Evolutionary conservation across 2,329 filamentous ascomycete species (phyloP).

Genomic region (Ploettnerulaceae sp.): DNA sequence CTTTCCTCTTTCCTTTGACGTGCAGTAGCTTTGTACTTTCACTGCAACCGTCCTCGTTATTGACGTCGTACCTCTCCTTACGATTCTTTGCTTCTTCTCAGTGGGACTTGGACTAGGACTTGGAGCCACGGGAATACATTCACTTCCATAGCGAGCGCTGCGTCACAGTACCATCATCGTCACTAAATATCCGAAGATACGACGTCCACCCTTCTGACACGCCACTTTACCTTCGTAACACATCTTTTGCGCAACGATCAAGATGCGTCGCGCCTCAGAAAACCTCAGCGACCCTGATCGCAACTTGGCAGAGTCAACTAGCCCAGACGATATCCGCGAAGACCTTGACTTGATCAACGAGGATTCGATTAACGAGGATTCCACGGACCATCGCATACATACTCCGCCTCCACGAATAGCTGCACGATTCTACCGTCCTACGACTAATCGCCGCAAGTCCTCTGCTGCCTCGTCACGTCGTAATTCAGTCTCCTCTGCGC

Average conservation of each 20-base stretch:
- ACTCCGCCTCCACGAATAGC: constrained; percentile 72
- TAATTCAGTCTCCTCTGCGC: constrained; percentile 73
- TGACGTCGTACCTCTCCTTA: constrained; percentile 15
- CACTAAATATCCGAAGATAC: neutral
- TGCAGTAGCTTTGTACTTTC: constrained; percentile 11
- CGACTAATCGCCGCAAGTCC: constrained; percentile 63
- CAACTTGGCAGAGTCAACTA: constrained; percentile 32
- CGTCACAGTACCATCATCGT: neutral
- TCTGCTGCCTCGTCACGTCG: constrained; percentile 74
- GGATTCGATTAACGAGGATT: constrained; percentile 32
- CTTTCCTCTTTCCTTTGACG: constrained; percentile 15
- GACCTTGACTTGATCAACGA: constrained; percentile 26
- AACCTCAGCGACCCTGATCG: constrained; percentile 34
- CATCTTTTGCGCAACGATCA: constrained; percentile 11
- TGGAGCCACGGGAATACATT: constrained; percentile 15
- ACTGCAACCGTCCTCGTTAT: constrained; percentile 4
- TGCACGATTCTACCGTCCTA: constrained; percentile 69
- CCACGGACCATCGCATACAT: constrained; percentile 36
- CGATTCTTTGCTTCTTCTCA: constrained; percentile 5
- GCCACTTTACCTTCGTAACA: neutral
- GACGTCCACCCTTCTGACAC: constrained; percentile 1
- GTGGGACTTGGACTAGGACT: too few species aligned
- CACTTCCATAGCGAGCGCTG: constrained; percentile 11
- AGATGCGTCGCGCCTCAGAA: constrained; percentile 32
- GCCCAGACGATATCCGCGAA: constrained; percentile 20